Percentiles rank a stretch among this genome's conserved stretches.
These are phyloP conservation scores for Nicotiana tabacum DNA, from an alignment of 257 asterid genomes.

Conservation along the genomic window DNA sequence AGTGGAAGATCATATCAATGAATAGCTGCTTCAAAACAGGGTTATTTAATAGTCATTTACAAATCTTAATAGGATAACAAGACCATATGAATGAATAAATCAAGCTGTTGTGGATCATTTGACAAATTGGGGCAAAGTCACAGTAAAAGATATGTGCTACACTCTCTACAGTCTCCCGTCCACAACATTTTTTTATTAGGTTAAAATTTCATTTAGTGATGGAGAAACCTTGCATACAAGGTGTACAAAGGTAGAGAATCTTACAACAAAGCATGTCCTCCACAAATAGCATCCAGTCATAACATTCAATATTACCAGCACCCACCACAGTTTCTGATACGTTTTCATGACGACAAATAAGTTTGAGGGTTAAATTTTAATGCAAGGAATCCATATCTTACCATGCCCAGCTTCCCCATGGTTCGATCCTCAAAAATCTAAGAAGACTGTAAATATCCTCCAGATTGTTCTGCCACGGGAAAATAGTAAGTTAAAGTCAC, in stretches of 20 bases:
- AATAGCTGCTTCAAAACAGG: not conserved
- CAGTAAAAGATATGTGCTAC: not conserved
- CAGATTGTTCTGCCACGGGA: slow-evolving; percentile 70
- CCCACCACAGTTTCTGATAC: not conserved
- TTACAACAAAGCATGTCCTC: not conserved
- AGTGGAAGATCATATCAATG: not conserved
- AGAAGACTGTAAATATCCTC: slow-evolving; percentile 93
- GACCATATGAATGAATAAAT: slow-evolving; percentile 2
- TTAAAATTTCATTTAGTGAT: not conserved
- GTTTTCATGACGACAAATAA: not conserved
- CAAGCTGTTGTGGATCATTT: not conserved
- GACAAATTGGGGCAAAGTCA: not conserved
- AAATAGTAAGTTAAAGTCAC: slow-evolving; percentile 12
- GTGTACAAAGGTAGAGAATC: not conserved
- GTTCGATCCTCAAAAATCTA: slow-evolving; percentile 92
- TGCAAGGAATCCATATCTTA: slow-evolving; percentile 31
- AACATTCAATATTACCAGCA: not conserved
- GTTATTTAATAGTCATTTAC: not conserved
- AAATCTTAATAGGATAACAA: not conserved
- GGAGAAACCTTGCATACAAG: not conserved
- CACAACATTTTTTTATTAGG: no score
- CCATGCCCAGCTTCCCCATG: slow-evolving; percentile 99
- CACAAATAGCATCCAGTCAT: slow-evolving; percentile 2
- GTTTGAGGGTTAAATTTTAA: slow-evolving; percentile 4
- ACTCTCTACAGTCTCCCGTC: not conserved